Conservation (phyloP, 129 eudicot species). For the Daucus carota region DH1_v3.0 NC_030383.2:6751501-6752000, state of each 20-base stretch:
- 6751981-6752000: constrained; percentile 68
- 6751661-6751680: not conserved
- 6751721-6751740: constrained; percentile 7
- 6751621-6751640: constrained; percentile 50
- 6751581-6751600: constrained; percentile 32
- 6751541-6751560: constrained; percentile 52
- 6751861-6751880: constrained; percentile 5
- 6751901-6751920: not conserved
- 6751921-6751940: constrained; percentile 22
- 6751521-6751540: constrained; percentile 64
- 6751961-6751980: constrained; percentile 74
- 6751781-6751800: not conserved
- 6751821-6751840: constrained; percentile 40
- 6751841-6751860: constrained; percentile 68
- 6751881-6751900: constrained; percentile 21
- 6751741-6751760: constrained; percentile 5
- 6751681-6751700: constrained; percentile 13
- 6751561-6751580: constrained; percentile 34
- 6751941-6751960: constrained; percentile 15
- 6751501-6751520: constrained; percentile 82
- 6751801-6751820: constrained; percentile 3
- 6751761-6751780: constrained; percentile 17
- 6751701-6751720: constrained; percentile 1
- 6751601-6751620: constrained; percentile 35
- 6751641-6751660: constrained; percentile 45